A percentile compares a stretch with the other conserved stretches of the same genome.
Evolutionary conservation across 2,329 filamentous ascomycete species (phyloP).

Genomic region (Neofusicoccum cordaticola): DNA sequence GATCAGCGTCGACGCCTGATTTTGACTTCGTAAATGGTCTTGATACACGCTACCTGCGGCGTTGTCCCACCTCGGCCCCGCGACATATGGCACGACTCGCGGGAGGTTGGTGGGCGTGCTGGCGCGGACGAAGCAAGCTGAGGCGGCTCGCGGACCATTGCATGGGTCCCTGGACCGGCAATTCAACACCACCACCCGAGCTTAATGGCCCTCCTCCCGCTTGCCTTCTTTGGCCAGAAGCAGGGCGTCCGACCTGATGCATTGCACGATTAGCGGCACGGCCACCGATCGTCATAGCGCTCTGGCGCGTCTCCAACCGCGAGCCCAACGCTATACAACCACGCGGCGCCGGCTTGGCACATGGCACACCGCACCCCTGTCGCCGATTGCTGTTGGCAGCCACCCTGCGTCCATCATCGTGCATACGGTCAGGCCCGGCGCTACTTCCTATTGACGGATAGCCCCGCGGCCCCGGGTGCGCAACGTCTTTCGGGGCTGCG

Average conservation of each 20-base stretch:
- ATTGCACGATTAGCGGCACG: too few species aligned
- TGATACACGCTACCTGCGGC: not conserved
- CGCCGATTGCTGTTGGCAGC: too few species aligned
- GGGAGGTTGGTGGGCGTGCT: not conserved
- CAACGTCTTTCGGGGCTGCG: too few species aligned
- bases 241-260: too few species aligned
- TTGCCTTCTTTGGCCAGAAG: too few species aligned
- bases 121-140: not conserved
- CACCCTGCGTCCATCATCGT: too few species aligned
- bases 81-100: not conserved
- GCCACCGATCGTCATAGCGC: too few species aligned
- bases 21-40: not conserved
- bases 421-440: not conserved
- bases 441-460: not conserved
- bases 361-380: too few species aligned
- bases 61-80: not conserved
- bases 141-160: not conserved
- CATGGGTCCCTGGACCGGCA: not conserved
- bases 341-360: too few species aligned
- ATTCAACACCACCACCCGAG: not conserved
- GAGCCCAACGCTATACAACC: too few species aligned
- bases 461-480: not conserved
- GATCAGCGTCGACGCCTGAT: not conserved
- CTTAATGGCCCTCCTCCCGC: not conserved
- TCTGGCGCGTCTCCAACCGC: too few species aligned